These are phyloP conservation scores for Diaporthe aspalathi DNA, from an alignment of 2,329 filamentous ascomycete genomes.

Conservation along the genomic window DNA sequence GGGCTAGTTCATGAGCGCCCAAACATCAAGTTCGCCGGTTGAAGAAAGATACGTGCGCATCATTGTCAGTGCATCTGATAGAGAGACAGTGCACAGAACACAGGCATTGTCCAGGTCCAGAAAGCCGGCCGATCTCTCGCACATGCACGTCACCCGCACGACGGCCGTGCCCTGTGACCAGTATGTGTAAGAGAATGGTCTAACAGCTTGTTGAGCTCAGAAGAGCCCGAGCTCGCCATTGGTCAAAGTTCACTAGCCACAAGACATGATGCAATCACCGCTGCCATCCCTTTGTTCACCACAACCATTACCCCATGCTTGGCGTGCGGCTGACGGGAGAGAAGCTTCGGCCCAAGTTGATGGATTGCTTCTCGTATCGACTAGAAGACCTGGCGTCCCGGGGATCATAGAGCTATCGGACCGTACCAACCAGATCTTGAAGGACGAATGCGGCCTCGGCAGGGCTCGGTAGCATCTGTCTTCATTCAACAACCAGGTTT, in stretches of 20 bases:
- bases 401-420: neutral
- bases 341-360: too few relatives aligned
- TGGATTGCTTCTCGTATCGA: neutral
- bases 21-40: neutral
- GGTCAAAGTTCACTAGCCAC: neutral
- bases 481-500: too few relatives aligned
- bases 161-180: neutral
- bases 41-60: neutral
- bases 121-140: neutral
- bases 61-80: neutral
- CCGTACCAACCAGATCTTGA: neutral
- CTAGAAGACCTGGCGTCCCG: neutral
- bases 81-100: neutral
- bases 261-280: slow-evolving; percentile 1
- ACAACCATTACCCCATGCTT: slow-evolving; percentile 6
- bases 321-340: slow-evolving; percentile 1
- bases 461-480: neutral
- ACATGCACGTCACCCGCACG: neutral
- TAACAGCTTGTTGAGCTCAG: neutral
- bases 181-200: neutral
- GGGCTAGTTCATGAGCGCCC: neutral
- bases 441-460: neutral
- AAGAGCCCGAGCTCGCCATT: neutral
- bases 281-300: slow-evolving; percentile 25
- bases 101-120: neutral